Percentiles rank a stretch among this genome's conserved stretches.
Evolutionary conservation across 768 basidiomycete genomes (phyloP).

Genomic region (Leccinum longicurvipes): DNA sequence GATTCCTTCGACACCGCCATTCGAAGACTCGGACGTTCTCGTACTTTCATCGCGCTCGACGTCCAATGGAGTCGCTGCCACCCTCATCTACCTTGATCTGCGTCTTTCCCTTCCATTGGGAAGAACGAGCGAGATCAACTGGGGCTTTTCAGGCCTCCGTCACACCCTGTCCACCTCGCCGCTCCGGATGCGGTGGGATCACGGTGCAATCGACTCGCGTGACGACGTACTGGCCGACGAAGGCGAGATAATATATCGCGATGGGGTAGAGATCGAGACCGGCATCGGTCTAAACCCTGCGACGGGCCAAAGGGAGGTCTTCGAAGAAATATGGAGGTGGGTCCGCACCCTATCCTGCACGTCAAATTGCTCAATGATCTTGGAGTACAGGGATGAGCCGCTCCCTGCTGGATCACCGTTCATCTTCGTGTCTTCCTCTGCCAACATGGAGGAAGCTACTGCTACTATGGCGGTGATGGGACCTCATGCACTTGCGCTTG

Average conservation of each 20-base stretch:
- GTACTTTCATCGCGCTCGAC: conserved; percentile 28
- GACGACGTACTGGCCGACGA: conserved; percentile 14
- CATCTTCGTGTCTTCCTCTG: conserved; percentile 21
- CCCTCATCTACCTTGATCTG: conserved; percentile 24
- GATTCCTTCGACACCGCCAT: conserved; percentile 14
- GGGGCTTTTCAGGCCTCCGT: conserved; percentile 25
- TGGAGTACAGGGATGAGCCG: conserved; percentile 18
- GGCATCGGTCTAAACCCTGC: conserved; percentile 22
- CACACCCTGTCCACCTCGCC: conserved; percentile 19
- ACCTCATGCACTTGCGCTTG: conserved; percentile 22
- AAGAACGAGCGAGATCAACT: conserved; percentile 15
- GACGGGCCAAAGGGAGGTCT: conserved; percentile 16
- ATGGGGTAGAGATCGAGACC: conserved; percentile 24
- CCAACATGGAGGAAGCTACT: conserved; percentile 7
- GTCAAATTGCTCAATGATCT: background rate
- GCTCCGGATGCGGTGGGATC: conserved; percentile 17
- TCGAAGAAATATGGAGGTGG: conserved; percentile 26
- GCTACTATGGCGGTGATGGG: conserved; percentile 26
- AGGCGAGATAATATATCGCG: conserved; percentile 15
- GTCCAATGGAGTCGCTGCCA: conserved; percentile 12
- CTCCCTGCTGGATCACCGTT: conserved; percentile 11
- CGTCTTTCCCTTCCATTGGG: conserved; percentile 24
- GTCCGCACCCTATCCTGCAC: background rate
- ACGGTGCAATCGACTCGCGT: conserved; percentile 20
- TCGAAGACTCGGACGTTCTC: conserved; percentile 27